phyloP scores from a whole-genome alignment of 495 filamentous ascomycete species.

The Lindgomyces ingoldianus region DNA sequence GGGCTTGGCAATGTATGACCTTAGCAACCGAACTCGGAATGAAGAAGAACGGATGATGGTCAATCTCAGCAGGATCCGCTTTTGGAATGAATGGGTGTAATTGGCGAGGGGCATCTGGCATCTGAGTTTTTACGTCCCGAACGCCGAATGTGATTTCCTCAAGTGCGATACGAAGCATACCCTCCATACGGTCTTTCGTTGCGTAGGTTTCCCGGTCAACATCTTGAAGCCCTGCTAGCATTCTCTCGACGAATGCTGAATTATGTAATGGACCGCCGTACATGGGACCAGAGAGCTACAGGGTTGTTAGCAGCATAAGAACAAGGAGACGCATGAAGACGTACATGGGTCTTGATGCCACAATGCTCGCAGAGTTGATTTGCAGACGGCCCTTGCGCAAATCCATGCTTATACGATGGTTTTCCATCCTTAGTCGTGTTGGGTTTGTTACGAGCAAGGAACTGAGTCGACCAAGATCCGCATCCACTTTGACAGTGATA shows the following conservation, averaged over 20 bases:
- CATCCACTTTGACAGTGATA: conserved; percentile 90
- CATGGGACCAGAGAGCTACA: conserved; percentile 78
- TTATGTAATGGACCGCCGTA: conserved; percentile 90
- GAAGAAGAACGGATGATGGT: conserved; percentile 84
- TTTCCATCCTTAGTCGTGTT: conserved; percentile 62
- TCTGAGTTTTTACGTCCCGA: background rate
- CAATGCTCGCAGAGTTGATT: conserved; percentile 74
- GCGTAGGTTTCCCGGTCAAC: conserved; percentile 66
- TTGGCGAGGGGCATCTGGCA: conserved; percentile 8
- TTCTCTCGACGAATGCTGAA: conserved; percentile 70
- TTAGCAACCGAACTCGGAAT: conserved; percentile 69
- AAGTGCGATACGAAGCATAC: conserved; percentile 85
- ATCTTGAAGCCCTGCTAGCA: conserved; percentile 67
- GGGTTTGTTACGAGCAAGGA: conserved; percentile 64
- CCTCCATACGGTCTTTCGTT: conserved; percentile 77
- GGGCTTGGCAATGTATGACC: conserved; percentile 73
- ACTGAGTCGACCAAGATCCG: conserved; percentile 80
- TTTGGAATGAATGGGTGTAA: conserved; percentile 16
- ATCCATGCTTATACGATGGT: conserved; percentile 70
- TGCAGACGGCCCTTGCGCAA: conserved; percentile 66
- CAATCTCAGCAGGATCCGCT: conserved; percentile 45
- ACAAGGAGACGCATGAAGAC: background rate
- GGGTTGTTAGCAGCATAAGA: background rate
- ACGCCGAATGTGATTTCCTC: conserved; percentile 59
- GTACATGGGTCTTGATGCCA: conserved; percentile 72